Percentiles rank a stretch among this genome's conserved stretches.
These are phyloP conservation scores for Umbellularia californica DNA, from an alignment of 164 flowering plant genomes.

Conservation along the genomic window DNA sequence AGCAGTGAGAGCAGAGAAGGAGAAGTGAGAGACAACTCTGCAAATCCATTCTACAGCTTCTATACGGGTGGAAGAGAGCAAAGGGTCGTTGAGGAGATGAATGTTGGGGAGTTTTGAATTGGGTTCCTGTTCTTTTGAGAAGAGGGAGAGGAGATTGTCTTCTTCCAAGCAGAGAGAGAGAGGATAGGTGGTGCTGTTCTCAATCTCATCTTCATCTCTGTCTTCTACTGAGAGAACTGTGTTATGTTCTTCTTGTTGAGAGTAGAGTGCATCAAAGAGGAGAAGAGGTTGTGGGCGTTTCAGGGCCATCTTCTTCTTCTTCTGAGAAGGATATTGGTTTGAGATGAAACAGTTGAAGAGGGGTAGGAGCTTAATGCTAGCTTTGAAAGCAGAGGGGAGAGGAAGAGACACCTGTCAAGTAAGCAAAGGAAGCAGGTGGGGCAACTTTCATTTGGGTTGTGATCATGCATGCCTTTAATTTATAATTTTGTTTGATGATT, in stretches of 20 bases:
- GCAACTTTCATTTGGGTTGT: too few species aligned
- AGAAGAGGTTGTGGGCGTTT: conserved; percentile 16
- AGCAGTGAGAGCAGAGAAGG: conserved; percentile 66
- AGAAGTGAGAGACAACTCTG: conserved; percentile 46
- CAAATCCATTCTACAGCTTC: conserved; percentile 76
- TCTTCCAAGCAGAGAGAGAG: conserved; percentile 42
- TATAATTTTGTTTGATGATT: too few species aligned
- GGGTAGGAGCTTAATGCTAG: neutral
- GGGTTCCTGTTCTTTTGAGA: conserved; percentile 40
- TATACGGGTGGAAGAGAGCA: conserved; percentile 31
- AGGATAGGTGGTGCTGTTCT: neutral
- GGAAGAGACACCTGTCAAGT: neutral
- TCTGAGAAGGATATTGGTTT: conserved; percentile 29
- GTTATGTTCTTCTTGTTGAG: conserved; percentile 42
- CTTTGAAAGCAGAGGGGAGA: neutral
- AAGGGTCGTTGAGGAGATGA: conserved; percentile 22
- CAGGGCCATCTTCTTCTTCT: conserved; percentile 42
- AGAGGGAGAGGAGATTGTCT: conserved; percentile 32
- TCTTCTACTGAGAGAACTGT: neutral
- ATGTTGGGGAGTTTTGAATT: conserved; percentile 8
- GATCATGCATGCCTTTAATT: too few species aligned
- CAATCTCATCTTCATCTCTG: neutral
- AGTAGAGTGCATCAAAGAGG: conserved; percentile 45
- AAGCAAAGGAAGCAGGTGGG: conserved; percentile 9
- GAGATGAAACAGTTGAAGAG: neutral